phyloP scores from a whole-genome alignment of 2,329 filamentous ascomycete genomes.

The Pseudogymnoascus sp. region DNA sequence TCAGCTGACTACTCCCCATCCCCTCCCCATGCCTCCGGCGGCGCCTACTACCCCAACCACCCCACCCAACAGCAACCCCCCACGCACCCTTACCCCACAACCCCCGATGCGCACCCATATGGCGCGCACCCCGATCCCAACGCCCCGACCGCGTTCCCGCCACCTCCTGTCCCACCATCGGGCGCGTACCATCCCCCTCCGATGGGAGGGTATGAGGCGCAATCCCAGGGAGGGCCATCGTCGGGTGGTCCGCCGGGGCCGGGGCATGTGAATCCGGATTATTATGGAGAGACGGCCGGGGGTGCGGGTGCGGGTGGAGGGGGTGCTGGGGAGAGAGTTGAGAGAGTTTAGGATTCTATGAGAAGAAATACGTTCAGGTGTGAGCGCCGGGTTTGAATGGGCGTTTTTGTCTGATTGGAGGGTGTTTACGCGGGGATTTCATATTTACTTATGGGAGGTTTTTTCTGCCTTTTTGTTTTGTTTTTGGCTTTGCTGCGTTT shows the following conservation, averaged over 20 bases:
- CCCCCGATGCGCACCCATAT: background rate
- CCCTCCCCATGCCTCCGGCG: slow-evolving; percentile 27
- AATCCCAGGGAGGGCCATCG: background rate
- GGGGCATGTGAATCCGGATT: background rate
- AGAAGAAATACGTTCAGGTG: background rate
- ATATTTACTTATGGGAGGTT: background rate
- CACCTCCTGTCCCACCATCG: background rate
- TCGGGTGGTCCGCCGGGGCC: background rate
- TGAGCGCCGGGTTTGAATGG: background rate
- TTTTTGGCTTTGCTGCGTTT: background rate
- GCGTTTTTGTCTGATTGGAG: background rate
- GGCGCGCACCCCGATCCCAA: background rate
- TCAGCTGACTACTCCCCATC: slow-evolving; percentile 23
- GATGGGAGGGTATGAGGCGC: background rate
- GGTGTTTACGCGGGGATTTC: background rate
- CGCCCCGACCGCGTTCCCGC: background rate
- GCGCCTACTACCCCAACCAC: slow-evolving; percentile 21
- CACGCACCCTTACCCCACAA: background rate
- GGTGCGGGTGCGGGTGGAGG: too few relatives aligned
- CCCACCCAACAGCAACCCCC: background rate
- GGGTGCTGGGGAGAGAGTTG: background rate
- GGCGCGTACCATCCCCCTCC: background rate
- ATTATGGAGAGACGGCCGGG: background rate
- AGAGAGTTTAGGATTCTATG: background rate
- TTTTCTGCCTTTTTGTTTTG: background rate